Evolutionary conservation across 176 grass and related monocot genomes (phyloP).

Genomic region (Paspalum notatum): DNA sequence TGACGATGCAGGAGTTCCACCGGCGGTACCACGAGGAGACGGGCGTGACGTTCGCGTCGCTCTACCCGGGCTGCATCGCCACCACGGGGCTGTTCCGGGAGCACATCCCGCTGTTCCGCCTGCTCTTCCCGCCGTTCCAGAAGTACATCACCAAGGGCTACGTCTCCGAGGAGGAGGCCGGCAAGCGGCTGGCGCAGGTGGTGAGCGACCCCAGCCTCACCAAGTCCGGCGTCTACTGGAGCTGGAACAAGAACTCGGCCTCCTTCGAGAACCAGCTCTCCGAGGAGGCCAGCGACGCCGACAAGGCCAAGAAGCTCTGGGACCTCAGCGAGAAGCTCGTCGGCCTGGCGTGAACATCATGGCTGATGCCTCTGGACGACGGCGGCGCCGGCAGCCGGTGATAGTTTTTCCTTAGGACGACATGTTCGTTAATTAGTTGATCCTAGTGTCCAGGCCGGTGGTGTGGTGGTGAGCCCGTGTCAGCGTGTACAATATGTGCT

Average conservation of each 20-base stretch:
- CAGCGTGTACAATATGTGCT: constrained; percentile 7
- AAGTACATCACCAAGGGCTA: constrained; percentile 99
- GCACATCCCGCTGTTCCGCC: constrained; percentile 83
- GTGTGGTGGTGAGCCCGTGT: not conserved
- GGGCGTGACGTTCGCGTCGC: constrained; percentile 81
- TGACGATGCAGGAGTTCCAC: constrained; percentile 96
- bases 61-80: constrained; percentile 97
- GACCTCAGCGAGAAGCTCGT: constrained; percentile 93
- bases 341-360: constrained; percentile 52
- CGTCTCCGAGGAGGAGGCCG: constrained; percentile 94
- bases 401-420: constrained; percentile 26
- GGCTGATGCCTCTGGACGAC: not conserved
- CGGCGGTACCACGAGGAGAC: constrained; percentile 89
- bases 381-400: not conserved
- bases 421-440: not conserved
- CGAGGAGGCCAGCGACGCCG: constrained; percentile 82
- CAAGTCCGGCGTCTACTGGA: constrained; percentile 96
- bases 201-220: constrained; percentile 88
- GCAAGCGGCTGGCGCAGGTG: constrained; percentile 93
- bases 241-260: constrained; percentile 96
- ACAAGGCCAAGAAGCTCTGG: constrained; percentile 90
- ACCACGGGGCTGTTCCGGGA: constrained; percentile 90
- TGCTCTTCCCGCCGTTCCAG: constrained; percentile 93
- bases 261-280: constrained; percentile 99
- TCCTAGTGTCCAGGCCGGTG: not conserved